phyloP scores from a whole-genome alignment of 2,329 filamentous ascomycete genomes.

The Fusarium beomiforme region DNA sequence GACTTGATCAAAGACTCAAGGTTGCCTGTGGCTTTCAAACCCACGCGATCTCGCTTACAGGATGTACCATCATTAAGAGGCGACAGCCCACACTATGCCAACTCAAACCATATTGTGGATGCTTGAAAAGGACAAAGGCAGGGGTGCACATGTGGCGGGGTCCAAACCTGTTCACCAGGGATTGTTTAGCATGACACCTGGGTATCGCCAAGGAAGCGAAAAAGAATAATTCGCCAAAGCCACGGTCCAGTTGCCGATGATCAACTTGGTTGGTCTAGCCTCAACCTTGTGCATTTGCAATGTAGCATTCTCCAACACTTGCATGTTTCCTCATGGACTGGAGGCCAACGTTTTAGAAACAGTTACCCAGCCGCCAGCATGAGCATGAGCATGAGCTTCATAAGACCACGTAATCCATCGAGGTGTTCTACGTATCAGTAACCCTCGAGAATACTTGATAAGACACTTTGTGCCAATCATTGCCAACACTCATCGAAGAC shows the following conservation, averaged over 20 bases:
- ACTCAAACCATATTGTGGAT: slow-evolving; percentile 30
- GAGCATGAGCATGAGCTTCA: neutral
- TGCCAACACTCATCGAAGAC: slow-evolving; percentile 13
- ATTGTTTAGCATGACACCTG: slow-evolving; percentile 25
- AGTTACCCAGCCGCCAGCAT: neutral
- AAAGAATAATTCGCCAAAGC: slow-evolving; percentile 43
- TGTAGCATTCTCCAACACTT: neutral
- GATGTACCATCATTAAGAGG: slow-evolving; percentile 10
- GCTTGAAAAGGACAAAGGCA: slow-evolving; percentile 18
- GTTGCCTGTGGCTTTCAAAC: slow-evolving; percentile 20
- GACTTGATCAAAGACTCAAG: slow-evolving; percentile 1
- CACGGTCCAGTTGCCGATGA: slow-evolving; percentile 22
- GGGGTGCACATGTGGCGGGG: slow-evolving; percentile 33
- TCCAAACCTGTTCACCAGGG: slow-evolving; percentile 27
- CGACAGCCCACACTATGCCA: slow-evolving; percentile 21
- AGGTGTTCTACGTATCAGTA: neutral
- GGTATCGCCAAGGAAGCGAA: slow-evolving; percentile 43
- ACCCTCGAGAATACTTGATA: neutral
- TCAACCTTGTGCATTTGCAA: neutral
- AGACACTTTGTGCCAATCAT: neutral
- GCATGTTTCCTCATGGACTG: neutral
- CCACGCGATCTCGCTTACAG: slow-evolving; percentile 20
- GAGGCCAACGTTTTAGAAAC: neutral
- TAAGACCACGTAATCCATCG: neutral
- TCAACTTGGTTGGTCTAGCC: slow-evolving; percentile 10